A percentile compares a stretch with the other conserved stretches of the same genome.
These are phyloP conservation scores for Paecilomyces niveus DNA, from an alignment of 2,329 filamentous ascomycete genomes.

Conservation along the genomic window DNA sequence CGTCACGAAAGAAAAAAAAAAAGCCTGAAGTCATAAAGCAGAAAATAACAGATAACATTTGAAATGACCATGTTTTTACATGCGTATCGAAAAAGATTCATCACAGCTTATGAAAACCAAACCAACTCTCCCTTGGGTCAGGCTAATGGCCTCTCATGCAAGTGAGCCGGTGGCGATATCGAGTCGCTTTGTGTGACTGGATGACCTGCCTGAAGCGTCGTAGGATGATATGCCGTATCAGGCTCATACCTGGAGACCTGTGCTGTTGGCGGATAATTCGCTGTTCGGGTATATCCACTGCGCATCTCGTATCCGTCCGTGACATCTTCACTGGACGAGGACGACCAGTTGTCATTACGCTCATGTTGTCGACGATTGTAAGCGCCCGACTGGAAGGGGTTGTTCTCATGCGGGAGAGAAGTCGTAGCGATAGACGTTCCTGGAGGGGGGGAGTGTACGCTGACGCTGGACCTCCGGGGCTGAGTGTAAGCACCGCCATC, in stretches of 20 bases:
- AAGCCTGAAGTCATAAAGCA: neutral
- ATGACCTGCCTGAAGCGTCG: constrained; percentile 2
- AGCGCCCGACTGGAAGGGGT: constrained; percentile 7
- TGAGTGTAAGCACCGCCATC: constrained; percentile 4
- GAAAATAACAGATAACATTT: neutral
- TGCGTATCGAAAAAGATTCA: neutral
- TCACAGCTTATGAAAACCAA: neutral
- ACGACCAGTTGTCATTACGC: constrained; percentile 26
- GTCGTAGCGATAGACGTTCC: neutral
- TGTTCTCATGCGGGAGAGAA: constrained; percentile 13
- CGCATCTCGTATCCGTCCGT: constrained; percentile 32
- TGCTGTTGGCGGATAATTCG: neutral
- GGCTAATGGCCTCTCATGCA: neutral
- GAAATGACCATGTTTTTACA: neutral
- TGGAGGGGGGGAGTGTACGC: neutral
- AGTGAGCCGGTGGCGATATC: neutral
- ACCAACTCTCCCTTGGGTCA: neutral
- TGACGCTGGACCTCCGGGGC: constrained; percentile 3
- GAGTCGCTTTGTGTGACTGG: constrained; percentile 1
- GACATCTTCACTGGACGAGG: constrained; percentile 29
- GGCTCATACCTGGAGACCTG: constrained; percentile 16
- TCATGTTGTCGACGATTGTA: constrained; percentile 23
- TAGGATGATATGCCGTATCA: constrained; percentile 20
- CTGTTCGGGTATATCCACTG: constrained; percentile 13
- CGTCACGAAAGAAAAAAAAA: neutral